Base-by-base conservation (phyloP, 2,329 filamentous ascomycete genomes). In the Dactylellina leptospora region DNA sequence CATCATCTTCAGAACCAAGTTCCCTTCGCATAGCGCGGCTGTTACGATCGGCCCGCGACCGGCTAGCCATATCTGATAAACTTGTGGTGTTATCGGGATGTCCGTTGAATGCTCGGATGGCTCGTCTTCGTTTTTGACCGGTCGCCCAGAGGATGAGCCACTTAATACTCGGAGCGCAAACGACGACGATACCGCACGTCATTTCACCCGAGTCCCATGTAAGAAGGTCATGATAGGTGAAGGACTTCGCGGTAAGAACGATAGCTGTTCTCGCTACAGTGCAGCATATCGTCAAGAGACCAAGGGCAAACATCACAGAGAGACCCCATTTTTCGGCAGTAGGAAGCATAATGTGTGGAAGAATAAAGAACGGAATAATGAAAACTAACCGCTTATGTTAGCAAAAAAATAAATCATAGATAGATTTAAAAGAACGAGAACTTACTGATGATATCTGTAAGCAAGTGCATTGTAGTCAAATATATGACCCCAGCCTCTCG, bases 131-230 rank as follows among this genome's bases (percentile, higher is more conserved):
- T 47, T 66, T 66, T 9, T 68, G 61, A 18, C 69, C 62, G 22
- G 61, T 66, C n/a, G 59, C 62, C 69, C 69, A 66, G 5, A 73
- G 55, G 10, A 66, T 61, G 11, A 73, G 23, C 61, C 62, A 73
- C 48, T 73, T 73, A 0, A 73, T 68, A 44, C 69, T 73, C 2
- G 69, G 69, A 10, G 61, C 69, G 23, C 69, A 73, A n/a, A 66
- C 60, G 11, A 73, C 69, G 18, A 73, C 58, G 2, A 73, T 18
- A 3, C 69, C 69, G 27, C 58, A 63, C 3, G 69, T 73, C 18
- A 73, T 73, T 45, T 73, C 69, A 6, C 69, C 69, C 4, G 69
- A 73, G 11, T 73, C 69, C 69, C 69, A 73, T 10, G 62, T 55
- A 8, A 73, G 69, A 22, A 73, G 62, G 22, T 56, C 48, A 48